phyloP scores from a whole-genome alignment of 331 rosid species.

The Prunus yedoensis region DNA sequence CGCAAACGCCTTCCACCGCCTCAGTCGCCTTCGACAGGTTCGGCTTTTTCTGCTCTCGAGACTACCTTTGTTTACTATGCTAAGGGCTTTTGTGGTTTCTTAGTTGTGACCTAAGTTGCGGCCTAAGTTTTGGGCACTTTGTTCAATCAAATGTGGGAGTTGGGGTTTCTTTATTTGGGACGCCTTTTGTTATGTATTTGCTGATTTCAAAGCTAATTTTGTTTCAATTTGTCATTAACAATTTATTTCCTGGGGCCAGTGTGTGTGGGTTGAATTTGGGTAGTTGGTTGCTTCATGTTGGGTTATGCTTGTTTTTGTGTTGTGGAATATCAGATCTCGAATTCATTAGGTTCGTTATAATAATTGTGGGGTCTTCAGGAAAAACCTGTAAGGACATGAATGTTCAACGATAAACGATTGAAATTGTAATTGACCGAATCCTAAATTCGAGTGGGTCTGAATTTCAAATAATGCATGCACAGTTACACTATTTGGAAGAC shows the following conservation, averaged over 20 bases:
- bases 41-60: not conserved
- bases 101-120: not conserved
- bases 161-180: not conserved
- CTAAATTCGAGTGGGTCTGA: not conserved
- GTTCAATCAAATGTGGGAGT: not conserved
- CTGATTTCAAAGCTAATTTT: not conserved
- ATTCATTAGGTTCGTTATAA: not conserved
- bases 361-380: not conserved
- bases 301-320: not conserved
- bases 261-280: not conserved
- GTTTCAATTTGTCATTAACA: not conserved
- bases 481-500: not conserved
- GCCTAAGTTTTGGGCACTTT: not conserved
- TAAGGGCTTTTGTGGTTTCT: not conserved
- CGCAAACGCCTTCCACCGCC: conserved; percentile 73
- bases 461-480: not conserved
- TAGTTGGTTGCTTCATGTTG: not conserved
- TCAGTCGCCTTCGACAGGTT: conserved; percentile 46
- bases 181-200: conserved; percentile 14
- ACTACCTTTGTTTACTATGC: not conserved
- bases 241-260: not conserved
- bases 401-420: not conserved
- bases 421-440: not conserved
- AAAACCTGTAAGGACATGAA: not conserved
- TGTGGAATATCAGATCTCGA: not conserved